Conservation (phyloP, 257 asterid genomes). For the Solanum microdontum region DNA sequence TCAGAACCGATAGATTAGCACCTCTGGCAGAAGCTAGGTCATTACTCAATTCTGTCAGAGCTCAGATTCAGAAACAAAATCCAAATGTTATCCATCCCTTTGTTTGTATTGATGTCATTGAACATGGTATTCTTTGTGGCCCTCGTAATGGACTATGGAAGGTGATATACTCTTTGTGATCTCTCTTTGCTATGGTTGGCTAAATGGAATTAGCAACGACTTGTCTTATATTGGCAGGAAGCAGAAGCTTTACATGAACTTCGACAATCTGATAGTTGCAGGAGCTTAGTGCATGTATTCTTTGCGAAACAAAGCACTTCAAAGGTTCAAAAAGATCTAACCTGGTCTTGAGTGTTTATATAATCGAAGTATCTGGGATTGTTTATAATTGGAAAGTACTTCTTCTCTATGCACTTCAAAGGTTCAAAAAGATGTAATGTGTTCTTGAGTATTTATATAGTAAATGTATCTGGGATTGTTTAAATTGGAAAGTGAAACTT, state of each 20-base stretch:
- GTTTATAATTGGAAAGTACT: not conserved
- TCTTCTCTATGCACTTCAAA: conserved; percentile 9
- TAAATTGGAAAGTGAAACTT: not conserved
- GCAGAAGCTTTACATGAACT: conserved; percentile 46
- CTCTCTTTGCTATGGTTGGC: not conserved
- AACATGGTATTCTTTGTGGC: conserved; percentile 84
- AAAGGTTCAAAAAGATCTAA: conserved; percentile 27
- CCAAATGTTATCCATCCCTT: conserved; percentile 87
- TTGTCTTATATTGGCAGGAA: conserved; percentile 28
- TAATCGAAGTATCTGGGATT: not conserved
- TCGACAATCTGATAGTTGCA: conserved; percentile 48
- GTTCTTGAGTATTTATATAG: not conserved
- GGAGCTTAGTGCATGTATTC: conserved; percentile 42
- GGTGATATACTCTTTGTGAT: conserved; percentile 17
- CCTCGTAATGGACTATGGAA: conserved; percentile 82
- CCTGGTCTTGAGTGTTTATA: not conserved
- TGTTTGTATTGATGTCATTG: conserved; percentile 79
- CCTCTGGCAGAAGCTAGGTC: conserved; percentile 90
- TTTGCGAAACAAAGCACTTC: conserved; percentile 36
- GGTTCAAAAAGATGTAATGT: conserved; percentile 18
- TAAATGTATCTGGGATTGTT: not conserved
- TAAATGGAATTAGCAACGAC: not conserved
- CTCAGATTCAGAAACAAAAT: conserved; percentile 71
- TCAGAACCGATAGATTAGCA: conserved; percentile 77
- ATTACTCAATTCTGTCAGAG: conserved; percentile 79